Base-by-base conservation (phyloP, 2,329 filamentous ascomycete genomes). In the Colletotrichum orbiculare region DNA sequence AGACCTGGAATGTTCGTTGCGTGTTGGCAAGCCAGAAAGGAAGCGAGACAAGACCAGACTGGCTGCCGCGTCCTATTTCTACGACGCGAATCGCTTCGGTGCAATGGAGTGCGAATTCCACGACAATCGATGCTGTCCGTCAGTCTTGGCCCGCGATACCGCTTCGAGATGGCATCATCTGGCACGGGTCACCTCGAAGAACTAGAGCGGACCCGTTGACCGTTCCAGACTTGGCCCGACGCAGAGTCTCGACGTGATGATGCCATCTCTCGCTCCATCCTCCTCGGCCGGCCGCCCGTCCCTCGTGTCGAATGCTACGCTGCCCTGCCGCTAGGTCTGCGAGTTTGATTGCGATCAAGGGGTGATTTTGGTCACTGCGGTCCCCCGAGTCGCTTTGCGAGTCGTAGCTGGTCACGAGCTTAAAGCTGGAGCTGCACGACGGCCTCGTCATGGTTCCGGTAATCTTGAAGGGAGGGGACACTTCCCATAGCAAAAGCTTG, bases 151-250 rank as follows among this genome's bases (percentile, higher is more conserved):
- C 34, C 35, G 17, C 39, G 9, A 50, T 57, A 47, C 57, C 12
- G 57, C 25, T 58, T 62, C 12, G 46, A 43, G 52, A 65, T 65
- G 57, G 50, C 50, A 62, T 62, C 57, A 65, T 62, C 46, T 25
- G 11, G 35, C 25, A 25, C 5, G 25, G 35, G 12, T 37, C 45
- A 56, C 47, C 17, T 62, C 35, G 25, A 47, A 33, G 41, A 25
- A 25, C 1, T 25, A 38, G 33, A 3, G 17, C 46, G 8, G 50
- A 34, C 15, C 33, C 35, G 45, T 38, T 34, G 17, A 17, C 17
- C 17, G 17, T 17, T 17, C 17, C 58, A 48, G 42, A 41, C 42
- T 55, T 54, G 43, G 49, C 49, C 50, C 45, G 59, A 45, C 45
- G 46, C 53, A 39, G 57, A 17, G 17, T 34, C 53, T n/a, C 45